phyloP scores from a whole-genome alignment of 2,329 filamentous ascomycete species.

The Celoporthe dispersa region DNA sequence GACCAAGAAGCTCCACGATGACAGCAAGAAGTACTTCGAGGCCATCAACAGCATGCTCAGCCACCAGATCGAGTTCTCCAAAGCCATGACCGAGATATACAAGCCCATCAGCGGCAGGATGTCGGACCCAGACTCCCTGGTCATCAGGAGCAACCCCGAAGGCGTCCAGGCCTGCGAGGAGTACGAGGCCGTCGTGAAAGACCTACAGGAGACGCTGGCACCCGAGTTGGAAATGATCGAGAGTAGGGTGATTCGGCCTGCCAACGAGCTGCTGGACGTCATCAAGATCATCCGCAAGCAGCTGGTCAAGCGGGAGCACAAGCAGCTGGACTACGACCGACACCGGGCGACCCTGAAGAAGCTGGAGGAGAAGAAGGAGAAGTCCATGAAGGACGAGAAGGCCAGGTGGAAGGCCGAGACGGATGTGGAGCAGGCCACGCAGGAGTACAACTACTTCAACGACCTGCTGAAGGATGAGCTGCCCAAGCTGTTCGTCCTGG shows the following conservation, averaged over 20 bases:
- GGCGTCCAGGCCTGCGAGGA: constrained; percentile 96
- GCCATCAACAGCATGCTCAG: constrained; percentile 97
- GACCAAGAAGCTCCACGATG: constrained; percentile 95
- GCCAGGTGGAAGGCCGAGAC: constrained; percentile 94
- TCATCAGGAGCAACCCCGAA: constrained; percentile 84
- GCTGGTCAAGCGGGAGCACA: constrained; percentile 89
- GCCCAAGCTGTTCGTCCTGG: constrained; percentile 85
- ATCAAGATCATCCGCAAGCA: constrained; percentile 95
- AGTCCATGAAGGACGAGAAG: constrained; percentile 95
- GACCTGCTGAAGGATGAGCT: constrained; percentile 95
- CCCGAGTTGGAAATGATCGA: constrained; percentile 99
- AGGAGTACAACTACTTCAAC: constrained; percentile 98
- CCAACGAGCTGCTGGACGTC: constrained; percentile 90
- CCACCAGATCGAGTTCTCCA: constrained; percentile 98
- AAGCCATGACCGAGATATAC: constrained; percentile 95
- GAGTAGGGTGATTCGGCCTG: constrained; percentile 84
- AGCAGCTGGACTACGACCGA: constrained; percentile 94
- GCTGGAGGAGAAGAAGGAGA: constrained; percentile 96
- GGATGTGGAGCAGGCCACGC: constrained; percentile 87
- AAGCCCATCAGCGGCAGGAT: constrained; percentile 96
- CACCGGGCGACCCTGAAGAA: constrained; percentile 86
- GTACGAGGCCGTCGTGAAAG: constrained; percentile 88
- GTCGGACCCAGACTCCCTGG: constrained; percentile 86
- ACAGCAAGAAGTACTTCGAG: constrained; percentile 96
- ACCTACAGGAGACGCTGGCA: constrained; percentile 83